These are phyloP conservation scores for Platanthera guangdongensis DNA, from an alignment of 106 monocot genomes.

Conservation along the genomic window DNA sequence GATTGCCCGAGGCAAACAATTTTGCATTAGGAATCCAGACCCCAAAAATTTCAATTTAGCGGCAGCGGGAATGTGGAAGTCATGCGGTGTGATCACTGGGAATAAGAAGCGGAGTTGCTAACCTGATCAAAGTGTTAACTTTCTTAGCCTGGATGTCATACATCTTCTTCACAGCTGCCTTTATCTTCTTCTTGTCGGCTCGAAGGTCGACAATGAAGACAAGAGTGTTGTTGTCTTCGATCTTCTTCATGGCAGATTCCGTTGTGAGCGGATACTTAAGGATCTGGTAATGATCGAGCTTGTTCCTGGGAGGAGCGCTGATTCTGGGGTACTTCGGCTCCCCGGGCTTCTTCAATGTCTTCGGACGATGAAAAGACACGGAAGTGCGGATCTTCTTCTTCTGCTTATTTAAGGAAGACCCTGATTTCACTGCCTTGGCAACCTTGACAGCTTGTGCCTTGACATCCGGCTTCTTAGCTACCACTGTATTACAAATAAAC, in stretches of 20 bases:
- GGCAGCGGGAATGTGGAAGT: too few relatives aligned
- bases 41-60: neutral
- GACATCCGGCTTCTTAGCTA: constrained; percentile 28
- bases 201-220: constrained; percentile 18
- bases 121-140: constrained; percentile 15
- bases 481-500: constrained; percentile 6
- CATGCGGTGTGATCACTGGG: too few relatives aligned
- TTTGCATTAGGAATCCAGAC: too few relatives aligned
- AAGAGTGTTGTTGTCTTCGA: constrained; percentile 17
- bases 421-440: constrained; percentile 35
- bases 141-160: constrained; percentile 16
- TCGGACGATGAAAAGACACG: constrained; percentile 36
- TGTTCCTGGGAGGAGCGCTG: constrained; percentile 14
- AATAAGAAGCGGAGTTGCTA: neutral
- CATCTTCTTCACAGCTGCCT: constrained; percentile 17
- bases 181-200: constrained; percentile 18
- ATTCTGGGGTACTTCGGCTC: constrained; percentile 19
- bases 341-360: constrained; percentile 27
- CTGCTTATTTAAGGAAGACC: constrained; percentile 19
- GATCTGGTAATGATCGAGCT: constrained; percentile 19
- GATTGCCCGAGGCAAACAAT: too few relatives aligned
- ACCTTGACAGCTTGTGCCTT: constrained; percentile 34
- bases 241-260: constrained; percentile 19
- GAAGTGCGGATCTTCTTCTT: constrained; percentile 43
- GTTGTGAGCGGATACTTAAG: constrained; percentile 16